These are phyloP conservation scores for Boechera retrofracta DNA, from an alignment of 345 rosid genomes.

Conservation along the genomic window DNA sequence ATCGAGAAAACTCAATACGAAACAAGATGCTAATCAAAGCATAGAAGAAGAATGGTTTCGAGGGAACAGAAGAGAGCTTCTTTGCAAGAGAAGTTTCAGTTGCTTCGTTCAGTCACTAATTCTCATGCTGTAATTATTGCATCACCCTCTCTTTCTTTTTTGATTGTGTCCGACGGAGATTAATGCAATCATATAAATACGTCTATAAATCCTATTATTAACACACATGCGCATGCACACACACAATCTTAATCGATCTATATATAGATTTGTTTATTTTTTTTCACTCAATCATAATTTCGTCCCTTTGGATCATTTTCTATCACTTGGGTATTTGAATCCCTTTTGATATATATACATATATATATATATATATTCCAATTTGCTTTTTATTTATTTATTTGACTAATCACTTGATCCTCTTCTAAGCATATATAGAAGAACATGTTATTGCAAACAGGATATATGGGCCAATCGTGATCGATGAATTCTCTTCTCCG, in stretches of 20 bases:
- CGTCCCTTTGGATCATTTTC: conserved; percentile 10
- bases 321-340: conserved; percentile 1
- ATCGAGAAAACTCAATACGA: conserved; percentile 18
- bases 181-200: conserved; percentile 3
- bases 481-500: conserved; percentile 9
- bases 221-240: conserved; percentile 10
- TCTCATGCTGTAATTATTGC: conserved; percentile 59
- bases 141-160: conserved; percentile 20
- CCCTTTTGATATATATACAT: conserved; percentile 14
- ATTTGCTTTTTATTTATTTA: not conserved
- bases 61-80: conserved; percentile 54
- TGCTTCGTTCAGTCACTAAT: conserved; percentile 64
- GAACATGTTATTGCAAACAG: conserved; percentile 13
- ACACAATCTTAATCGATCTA: conserved; percentile 15
- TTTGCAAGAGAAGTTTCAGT: conserved; percentile 54
- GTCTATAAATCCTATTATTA: not conserved
- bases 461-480: conserved; percentile 14
- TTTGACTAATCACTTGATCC: conserved; percentile 1
- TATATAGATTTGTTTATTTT: not conserved
- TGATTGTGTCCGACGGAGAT: conserved; percentile 2
- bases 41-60: conserved; percentile 44
- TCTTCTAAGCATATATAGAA: not conserved
- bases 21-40: conserved; percentile 14
- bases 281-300: conserved; percentile 6
- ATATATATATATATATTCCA: not conserved